phyloP scores from a whole-genome alignment of 106 monocot species.

The Chionographis japonica region DNA sequence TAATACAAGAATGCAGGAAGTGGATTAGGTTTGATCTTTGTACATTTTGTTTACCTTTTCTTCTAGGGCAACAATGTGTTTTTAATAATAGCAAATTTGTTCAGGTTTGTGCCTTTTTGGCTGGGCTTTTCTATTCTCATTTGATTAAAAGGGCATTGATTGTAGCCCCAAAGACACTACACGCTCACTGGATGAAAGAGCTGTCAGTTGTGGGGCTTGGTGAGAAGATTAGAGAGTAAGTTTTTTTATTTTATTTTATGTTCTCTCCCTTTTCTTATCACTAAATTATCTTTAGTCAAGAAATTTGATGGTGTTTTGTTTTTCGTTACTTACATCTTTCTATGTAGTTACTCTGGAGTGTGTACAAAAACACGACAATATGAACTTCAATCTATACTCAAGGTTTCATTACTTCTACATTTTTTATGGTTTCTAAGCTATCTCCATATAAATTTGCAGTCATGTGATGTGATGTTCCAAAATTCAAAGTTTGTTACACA shows the following conservation, averaged over 20 bases:
- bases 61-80: background rate
- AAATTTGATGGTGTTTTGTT: background rate
- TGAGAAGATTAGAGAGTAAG: conserved; percentile 72
- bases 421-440: background rate
- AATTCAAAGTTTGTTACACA: no score
- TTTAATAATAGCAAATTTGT: background rate
- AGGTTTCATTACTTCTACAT: conserved; percentile 37
- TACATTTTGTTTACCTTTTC: background rate
- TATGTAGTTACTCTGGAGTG: conserved; percentile 75
- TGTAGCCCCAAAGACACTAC: conserved; percentile 94
- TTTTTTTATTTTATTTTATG: background rate
- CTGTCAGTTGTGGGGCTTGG: conserved; percentile 80
- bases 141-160: conserved; percentile 79
- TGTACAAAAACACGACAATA: conserved; percentile 56
- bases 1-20: no score
- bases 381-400: conserved; percentile 57
- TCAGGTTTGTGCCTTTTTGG: conserved; percentile 86
- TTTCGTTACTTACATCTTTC: background rate
- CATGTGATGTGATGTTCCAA: no score
- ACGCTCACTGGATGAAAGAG: conserved; percentile 90
- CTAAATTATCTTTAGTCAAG: background rate
- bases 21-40: background rate
- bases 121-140: conserved; percentile 77
- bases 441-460: background rate
- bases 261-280: background rate